phyloP scores from a whole-genome alignment of 2,329 filamentous ascomycete genomes.

The Aspergillus aculeatinus region DNA sequence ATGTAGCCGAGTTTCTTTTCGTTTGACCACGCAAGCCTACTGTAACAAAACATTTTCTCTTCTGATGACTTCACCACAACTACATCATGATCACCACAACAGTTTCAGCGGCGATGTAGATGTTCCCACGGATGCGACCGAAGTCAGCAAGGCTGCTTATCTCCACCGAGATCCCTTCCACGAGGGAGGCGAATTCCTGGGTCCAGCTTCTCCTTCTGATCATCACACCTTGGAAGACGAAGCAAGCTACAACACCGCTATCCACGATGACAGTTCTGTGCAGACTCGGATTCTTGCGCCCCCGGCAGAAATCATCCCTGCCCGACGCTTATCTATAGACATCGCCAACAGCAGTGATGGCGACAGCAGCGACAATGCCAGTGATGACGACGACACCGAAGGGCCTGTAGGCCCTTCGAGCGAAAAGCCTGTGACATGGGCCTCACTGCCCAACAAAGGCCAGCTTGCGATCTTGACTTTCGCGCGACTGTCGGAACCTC shows the following conservation, averaged over 20 bases:
- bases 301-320: constrained; percentile 15
- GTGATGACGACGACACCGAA: constrained; percentile 15
- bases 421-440: constrained; percentile 63
- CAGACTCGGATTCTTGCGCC: constrained; percentile 12
- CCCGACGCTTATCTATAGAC: constrained; percentile 16
- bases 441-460: constrained; percentile 70
- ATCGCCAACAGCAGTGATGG: constrained; percentile 8
- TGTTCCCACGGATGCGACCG: neutral
- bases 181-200: neutral
- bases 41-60: neutral
- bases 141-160: constrained; percentile 2
- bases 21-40: neutral
- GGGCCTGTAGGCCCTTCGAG: constrained; percentile 1
- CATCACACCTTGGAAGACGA: constrained; percentile 16
- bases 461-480: constrained; percentile 77
- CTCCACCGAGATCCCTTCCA: neutral
- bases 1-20: neutral
- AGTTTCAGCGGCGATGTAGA: constrained; percentile 17
- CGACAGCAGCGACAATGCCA: constrained; percentile 16
- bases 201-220: neutral
- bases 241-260: constrained; percentile 21
- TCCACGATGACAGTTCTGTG: constrained; percentile 13
- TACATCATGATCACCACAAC: constrained; percentile 6
- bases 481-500: constrained; percentile 75
- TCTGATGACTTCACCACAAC: constrained; percentile 17